A percentile compares a stretch with the other conserved stretches of the same genome.
phyloP scores from a whole-genome alignment of 257 asterid genomes.

The Paulownia fortunei region DNA sequence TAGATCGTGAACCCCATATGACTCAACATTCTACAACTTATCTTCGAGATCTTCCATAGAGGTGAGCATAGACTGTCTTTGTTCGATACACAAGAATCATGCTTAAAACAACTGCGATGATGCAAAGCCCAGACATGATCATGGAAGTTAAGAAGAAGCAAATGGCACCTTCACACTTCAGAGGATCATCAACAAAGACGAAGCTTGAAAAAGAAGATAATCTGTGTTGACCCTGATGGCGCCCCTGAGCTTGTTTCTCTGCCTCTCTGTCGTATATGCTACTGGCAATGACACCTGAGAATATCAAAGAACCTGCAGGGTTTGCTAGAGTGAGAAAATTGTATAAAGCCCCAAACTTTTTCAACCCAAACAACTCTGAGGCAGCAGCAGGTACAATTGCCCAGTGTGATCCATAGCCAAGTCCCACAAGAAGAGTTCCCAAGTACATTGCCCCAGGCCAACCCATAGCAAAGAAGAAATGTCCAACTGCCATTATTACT shows the following conservation, averaged over 20 bases:
- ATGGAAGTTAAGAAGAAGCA: slow-evolving; percentile 81
- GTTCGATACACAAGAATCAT: slow-evolving; percentile 83
- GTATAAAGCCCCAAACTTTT: slow-evolving; percentile 76
- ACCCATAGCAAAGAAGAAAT: slow-evolving; percentile 84
- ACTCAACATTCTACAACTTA: background rate
- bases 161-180: slow-evolving; percentile 71
- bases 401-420: slow-evolving; percentile 97
- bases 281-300: slow-evolving; percentile 83
- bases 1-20: background rate
- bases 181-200: slow-evolving; percentile 52
- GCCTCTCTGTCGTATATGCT: slow-evolving; percentile 77
- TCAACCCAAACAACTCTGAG: slow-evolving; percentile 81
- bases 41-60: slow-evolving; percentile 64
- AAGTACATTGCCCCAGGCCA: slow-evolving; percentile 87
- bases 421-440: slow-evolving; percentile 86
- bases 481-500: slow-evolving; percentile 78
- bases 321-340: slow-evolving; percentile 79
- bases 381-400: slow-evolving; percentile 89
- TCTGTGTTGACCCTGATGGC: slow-evolving; percentile 34
- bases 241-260: slow-evolving; percentile 69
- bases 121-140: slow-evolving; percentile 83
- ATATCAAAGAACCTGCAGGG: slow-evolving; percentile 78
- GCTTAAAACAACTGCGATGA: slow-evolving; percentile 66
- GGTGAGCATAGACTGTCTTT: slow-evolving; percentile 63
- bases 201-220: slow-evolving; percentile 49